Evolutionary conservation across 768 basidiomycete genomes (phyloP), one percentile per base, ranked within the genome.

Genomic region (Suillus subalutaceus): DNA sequence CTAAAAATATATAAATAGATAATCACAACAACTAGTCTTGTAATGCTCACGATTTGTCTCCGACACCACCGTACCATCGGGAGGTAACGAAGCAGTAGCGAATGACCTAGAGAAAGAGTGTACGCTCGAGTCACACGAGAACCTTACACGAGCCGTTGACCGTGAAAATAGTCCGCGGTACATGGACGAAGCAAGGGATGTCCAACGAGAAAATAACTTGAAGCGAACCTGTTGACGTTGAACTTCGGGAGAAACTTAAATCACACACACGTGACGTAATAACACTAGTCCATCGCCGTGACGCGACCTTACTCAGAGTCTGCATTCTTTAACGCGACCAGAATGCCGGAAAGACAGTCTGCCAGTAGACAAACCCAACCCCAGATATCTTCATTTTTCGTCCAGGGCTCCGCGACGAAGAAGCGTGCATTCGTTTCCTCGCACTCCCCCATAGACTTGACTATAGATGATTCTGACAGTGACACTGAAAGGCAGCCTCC

Each of bases 31-130:
- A 53, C 13, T 6, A 59, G 41, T 48, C 56, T 52, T 9, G 37
- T 59, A 53, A 64, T 41, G 56, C 82, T 68, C 77, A 90, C 90
- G 89, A 70, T 90, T 90, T 20, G 89, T 90, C 67, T 87, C 87
- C 1, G 90, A 86, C 46, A 83, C 74, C 6, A 80, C 76, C 23
- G 83, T 81, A 15, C 82, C 84, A 63, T 86, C 85, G 38, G 69
- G 72, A 4, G 68, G 35, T 43, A 68, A 12, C 23, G 64, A 53
- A 32, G 40, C 41, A 20, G 70, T 63, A 5, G 57, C 53, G 66
- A 77, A 70, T 23, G 38, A n/a, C 26, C 63, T 64, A 35, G 64
- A 43, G 18, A 30, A 20, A 12, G 26, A 20, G 12, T 20, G 16
- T 60, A 32, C 20, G 40, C 30, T 60, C 59, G 59, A 32, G 40